Evolutionary conservation across 768 basidiomycete species (phyloP).

Genomic region (Dacryopinax primogenitus): DNA sequence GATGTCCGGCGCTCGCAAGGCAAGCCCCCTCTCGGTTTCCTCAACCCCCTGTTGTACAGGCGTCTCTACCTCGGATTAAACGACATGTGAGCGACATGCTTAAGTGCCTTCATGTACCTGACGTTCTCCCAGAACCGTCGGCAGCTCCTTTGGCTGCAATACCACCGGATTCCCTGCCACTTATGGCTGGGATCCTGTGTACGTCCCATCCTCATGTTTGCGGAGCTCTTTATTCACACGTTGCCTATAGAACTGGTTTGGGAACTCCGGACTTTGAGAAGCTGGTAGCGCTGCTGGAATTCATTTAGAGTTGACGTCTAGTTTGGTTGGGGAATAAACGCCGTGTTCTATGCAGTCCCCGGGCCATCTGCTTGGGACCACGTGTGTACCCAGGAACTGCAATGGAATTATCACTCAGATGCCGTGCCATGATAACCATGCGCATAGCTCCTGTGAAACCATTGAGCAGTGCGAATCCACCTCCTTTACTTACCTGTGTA

Average conservation of each 20-base stretch:
- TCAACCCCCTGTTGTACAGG: conserved; percentile 13
- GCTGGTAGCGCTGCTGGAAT: background rate
- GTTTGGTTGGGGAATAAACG: no score
- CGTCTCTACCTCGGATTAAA: conserved; percentile 2
- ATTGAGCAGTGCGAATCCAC: no score
- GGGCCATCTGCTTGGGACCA: no score
- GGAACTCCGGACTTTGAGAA: background rate
- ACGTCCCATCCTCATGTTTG: background rate
- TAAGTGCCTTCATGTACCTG: background rate
- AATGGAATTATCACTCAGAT: no score
- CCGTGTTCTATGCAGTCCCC: no score
- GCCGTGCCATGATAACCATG: no score
- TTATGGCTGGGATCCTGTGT: conserved; percentile 1
- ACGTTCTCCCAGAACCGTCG: conserved; percentile 14
- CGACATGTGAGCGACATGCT: background rate
- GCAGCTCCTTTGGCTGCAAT: conserved; percentile 17
- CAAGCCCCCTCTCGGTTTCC: conserved; percentile 13
- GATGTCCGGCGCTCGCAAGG: background rate
- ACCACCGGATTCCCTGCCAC: conserved; percentile 26
- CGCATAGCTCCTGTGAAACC: no score
- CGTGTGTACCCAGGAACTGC: no score
- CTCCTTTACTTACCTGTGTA: no score
- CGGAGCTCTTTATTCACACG: background rate
- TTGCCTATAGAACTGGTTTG: background rate
- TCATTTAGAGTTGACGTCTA: no score